phyloP scores from a whole-genome alignment of 2,329 filamentous ascomycete species.

The Colletotrichum spinosum region DNA sequence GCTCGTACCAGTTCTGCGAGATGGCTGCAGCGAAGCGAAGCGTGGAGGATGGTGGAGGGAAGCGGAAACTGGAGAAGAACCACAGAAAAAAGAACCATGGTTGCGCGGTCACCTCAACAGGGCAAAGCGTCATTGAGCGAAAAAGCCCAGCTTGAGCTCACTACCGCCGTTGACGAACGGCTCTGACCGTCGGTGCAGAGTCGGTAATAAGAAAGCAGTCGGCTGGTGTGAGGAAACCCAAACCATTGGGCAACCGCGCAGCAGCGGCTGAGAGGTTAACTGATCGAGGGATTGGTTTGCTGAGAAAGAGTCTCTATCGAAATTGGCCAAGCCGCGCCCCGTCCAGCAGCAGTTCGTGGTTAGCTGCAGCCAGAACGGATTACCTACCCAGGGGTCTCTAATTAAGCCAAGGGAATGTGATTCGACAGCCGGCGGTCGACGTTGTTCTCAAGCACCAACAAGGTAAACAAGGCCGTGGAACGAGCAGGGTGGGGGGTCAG shows the following conservation, averaged over 20 bases:
- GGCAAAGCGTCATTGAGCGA: background rate
- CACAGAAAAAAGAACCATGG: slow-evolving; percentile 19
- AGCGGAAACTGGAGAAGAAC: slow-evolving; percentile 8
- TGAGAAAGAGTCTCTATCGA: slow-evolving; percentile 13
- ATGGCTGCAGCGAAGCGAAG: slow-evolving; percentile 13
- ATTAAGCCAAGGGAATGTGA: slow-evolving; percentile 34
- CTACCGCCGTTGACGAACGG: background rate
- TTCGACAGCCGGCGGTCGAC: slow-evolving; percentile 10
- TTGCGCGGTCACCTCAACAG: background rate
- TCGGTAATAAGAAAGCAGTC: slow-evolving; percentile 1
- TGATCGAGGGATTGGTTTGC: slow-evolving; percentile 2
- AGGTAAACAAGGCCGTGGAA: slow-evolving; percentile 21
- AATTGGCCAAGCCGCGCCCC: slow-evolving; percentile 17
- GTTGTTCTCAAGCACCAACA: slow-evolving; percentile 2
- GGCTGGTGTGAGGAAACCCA: too few relatives aligned
- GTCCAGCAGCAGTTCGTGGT: slow-evolving; percentile 3
- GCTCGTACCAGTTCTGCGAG: slow-evolving; percentile 13
- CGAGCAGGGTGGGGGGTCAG: slow-evolving; percentile 20
- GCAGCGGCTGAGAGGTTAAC: background rate
- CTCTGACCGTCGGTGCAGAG: background rate
- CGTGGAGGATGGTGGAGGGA: background rate
- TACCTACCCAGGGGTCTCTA: slow-evolving; percentile 24
- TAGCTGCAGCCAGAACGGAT: slow-evolving; percentile 14
- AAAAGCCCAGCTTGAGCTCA: slow-evolving; percentile 1
- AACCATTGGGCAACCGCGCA: too few relatives aligned